These are phyloP conservation scores for Beauveria bassiana DNA, from an alignment of 2,329 filamentous ascomycete genomes.

Conservation along the genomic window DNA sequence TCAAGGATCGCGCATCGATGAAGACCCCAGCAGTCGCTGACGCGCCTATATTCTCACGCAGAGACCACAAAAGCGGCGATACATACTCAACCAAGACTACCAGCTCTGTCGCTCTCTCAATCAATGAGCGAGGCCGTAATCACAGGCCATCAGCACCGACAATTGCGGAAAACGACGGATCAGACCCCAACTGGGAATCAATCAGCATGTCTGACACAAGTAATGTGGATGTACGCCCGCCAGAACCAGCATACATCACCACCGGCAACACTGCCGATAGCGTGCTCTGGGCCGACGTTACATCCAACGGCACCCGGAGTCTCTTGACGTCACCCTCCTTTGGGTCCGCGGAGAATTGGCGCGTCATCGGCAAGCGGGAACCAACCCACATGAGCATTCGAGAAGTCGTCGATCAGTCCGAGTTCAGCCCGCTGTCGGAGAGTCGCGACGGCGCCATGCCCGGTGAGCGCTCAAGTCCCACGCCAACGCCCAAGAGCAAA, in stretches of 20 bases:
- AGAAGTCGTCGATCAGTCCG: constrained; percentile 26
- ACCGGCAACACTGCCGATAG: constrained; percentile 17
- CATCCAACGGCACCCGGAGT: constrained; percentile 18
- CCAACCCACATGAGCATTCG: constrained; percentile 26
- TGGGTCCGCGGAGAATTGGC: constrained; percentile 31
- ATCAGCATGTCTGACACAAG: constrained; percentile 18
- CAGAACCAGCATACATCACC: constrained; percentile 17
- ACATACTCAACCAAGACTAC: constrained; percentile 24
- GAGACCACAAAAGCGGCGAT: constrained; percentile 16
- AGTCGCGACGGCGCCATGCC: constrained; percentile 17
- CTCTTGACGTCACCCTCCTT: constrained; percentile 25
- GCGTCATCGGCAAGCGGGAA: constrained; percentile 20
- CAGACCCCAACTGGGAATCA: constrained; percentile 15
- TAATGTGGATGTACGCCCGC: constrained; percentile 19
- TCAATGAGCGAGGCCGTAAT: constrained; percentile 2
- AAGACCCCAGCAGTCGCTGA: neutral
- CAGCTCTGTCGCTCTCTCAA: constrained; percentile 27
- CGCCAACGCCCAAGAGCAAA: constrained; percentile 19
- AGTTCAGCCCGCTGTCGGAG: constrained; percentile 31
- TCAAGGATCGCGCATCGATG: neutral
- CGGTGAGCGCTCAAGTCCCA: constrained; percentile 17
- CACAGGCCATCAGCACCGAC: constrained; percentile 11
- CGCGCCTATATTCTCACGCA: constrained; percentile 7
- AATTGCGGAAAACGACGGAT: constrained; percentile 8
- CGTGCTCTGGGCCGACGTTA: constrained; percentile 20